Percentiles rank a stretch among this genome's conserved stretches.
Evolutionary conservation across 441 rosid genomes (phyloP).

Genomic region (Erodium moschatum): DNA sequence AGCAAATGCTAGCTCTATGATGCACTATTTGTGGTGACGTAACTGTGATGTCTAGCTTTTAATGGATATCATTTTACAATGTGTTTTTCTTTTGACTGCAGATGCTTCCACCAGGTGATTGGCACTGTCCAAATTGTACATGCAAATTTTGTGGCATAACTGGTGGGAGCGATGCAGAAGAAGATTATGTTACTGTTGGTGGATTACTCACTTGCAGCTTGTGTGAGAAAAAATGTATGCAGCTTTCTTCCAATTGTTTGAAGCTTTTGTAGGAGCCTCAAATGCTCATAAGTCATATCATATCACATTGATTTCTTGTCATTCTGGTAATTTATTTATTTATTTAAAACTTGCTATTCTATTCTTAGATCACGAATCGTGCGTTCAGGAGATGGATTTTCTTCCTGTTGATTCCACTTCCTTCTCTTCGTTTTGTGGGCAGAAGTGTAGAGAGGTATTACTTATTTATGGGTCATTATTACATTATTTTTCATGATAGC

Average conservation of each 20-base stretch:
- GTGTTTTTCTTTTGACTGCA: conserved; percentile 29
- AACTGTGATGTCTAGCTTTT: background rate
- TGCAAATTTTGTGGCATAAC: conserved; percentile 77
- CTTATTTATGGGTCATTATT: conserved; percentile 11
- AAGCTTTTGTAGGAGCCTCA: background rate
- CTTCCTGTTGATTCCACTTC: conserved; percentile 34
- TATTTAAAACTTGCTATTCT: conserved; percentile 11
- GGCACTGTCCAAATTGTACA: conserved; percentile 92
- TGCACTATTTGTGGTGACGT: background rate
- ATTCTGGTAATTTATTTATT: conserved; percentile 17
- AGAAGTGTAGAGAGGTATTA: conserved; percentile 64
- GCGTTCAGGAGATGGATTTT: conserved; percentile 41
- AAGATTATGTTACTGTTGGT: conserved; percentile 23
- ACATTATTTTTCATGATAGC: background rate
- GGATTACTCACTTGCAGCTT: conserved; percentile 50
- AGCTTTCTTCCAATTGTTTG: conserved; percentile 22
- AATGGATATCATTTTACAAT: background rate
- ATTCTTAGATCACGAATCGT: conserved; percentile 63
- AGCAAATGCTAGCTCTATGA: background rate
- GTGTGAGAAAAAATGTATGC: conserved; percentile 75
- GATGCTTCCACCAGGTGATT: conserved; percentile 82
- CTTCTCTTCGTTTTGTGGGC: conserved; percentile 52
- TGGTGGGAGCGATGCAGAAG: conserved; percentile 29
- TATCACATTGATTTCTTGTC: conserved; percentile 4
- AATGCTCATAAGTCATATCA: too few species aligned